These are phyloP conservation scores for Marasmius fiardii DNA, from an alignment of 1,284 basidiomycete genomes.

Conservation along the genomic window DNA sequence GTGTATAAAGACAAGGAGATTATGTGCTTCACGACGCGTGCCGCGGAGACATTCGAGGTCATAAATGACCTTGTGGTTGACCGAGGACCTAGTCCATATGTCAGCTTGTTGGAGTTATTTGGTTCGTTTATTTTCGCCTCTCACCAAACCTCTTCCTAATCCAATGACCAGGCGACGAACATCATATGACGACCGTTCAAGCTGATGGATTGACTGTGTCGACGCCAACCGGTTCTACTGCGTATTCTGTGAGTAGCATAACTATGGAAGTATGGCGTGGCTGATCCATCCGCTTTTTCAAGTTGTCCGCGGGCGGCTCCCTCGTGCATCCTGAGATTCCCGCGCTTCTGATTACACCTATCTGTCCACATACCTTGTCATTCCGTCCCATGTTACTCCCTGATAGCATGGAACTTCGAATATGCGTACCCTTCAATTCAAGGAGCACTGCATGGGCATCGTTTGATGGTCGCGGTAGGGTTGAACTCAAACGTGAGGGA, in stretches of 20 bases:
- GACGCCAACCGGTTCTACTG: constrained; percentile 96
- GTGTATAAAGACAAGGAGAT: constrained; percentile 88
- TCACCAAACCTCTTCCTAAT: constrained; percentile 7
- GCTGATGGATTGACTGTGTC: constrained; percentile 96
- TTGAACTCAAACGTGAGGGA: constrained; percentile 90
- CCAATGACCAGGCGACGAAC: constrained; percentile 81
- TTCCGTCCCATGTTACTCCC: constrained; percentile 99
- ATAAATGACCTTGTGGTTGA: constrained; percentile 98
- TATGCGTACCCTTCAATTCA: constrained; percentile 98
- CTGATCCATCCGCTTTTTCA: constrained; percentile 11
- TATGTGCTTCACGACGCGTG: constrained; percentile 94
- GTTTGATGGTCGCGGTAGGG: constrained; percentile 95
- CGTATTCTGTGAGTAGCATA: constrained; percentile 81
- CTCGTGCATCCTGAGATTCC: constrained; percentile 98
- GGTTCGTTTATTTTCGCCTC: constrained; percentile 52
- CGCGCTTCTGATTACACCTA: constrained; percentile 93
- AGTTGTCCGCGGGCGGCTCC: constrained; percentile 96
- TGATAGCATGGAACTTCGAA: constrained; percentile 97
- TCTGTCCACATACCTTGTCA: constrained; percentile 97
- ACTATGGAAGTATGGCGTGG: not conserved
- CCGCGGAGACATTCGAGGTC: constrained; percentile 97
- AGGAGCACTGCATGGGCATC: constrained; percentile 98
- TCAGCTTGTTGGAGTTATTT: constrained; percentile 94
- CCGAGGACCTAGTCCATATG: constrained; percentile 96
- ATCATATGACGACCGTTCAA: constrained; percentile 99